A percentile compares a stretch with the other conserved stretches of the same genome.
phyloP scores from a whole-genome alignment of 257 asterid species.

The Euphrasia confusa region DNA sequence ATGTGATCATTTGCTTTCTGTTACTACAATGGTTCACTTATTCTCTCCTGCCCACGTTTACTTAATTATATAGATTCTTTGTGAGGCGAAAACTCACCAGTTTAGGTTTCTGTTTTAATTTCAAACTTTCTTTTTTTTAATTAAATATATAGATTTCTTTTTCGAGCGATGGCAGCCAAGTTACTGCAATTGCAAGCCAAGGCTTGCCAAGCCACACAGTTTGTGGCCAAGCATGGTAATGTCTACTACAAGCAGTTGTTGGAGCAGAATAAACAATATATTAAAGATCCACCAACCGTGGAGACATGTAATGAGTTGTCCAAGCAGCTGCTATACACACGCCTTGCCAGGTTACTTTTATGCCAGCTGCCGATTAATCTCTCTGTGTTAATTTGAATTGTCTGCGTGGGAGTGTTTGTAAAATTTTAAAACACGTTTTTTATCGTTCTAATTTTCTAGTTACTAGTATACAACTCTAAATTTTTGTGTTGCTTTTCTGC shows the following conservation, averaged over 20 bases:
- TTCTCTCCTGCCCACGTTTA: too few species aligned
- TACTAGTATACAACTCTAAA: not conserved
- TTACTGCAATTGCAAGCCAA: slow-evolving; percentile 31
- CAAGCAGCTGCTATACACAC: slow-evolving; percentile 36
- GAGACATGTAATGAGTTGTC: slow-evolving; percentile 35
- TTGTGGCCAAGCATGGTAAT: slow-evolving; percentile 31
- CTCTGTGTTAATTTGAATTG: not conserved
- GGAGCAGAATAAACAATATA: slow-evolving; percentile 40
- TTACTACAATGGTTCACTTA: too few species aligned
- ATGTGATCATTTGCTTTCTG: too few species aligned
- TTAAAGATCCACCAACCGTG: slow-evolving; percentile 36
- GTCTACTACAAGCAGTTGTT: slow-evolving; percentile 32
- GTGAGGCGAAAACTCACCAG: not conserved
- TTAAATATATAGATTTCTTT: slow-evolving; percentile 5
- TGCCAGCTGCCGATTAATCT: not conserved
- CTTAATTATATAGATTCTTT: not conserved
- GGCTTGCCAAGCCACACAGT: slow-evolving; percentile 33
- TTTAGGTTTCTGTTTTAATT: not conserved
- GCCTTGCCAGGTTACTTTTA: slow-evolving; percentile 37
- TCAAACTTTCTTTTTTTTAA: not conserved
- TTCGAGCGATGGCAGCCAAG: slow-evolving; percentile 32
- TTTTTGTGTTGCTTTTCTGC: too few species aligned
- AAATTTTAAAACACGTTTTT: not conserved
- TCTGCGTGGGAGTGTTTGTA: not conserved
- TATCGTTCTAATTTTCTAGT: not conserved